Evolutionary conservation across 805 yeast species (phyloP), one percentile per base, ranked within the genome.

Genomic region (Metschnikowia baotianmanensis): DNA sequence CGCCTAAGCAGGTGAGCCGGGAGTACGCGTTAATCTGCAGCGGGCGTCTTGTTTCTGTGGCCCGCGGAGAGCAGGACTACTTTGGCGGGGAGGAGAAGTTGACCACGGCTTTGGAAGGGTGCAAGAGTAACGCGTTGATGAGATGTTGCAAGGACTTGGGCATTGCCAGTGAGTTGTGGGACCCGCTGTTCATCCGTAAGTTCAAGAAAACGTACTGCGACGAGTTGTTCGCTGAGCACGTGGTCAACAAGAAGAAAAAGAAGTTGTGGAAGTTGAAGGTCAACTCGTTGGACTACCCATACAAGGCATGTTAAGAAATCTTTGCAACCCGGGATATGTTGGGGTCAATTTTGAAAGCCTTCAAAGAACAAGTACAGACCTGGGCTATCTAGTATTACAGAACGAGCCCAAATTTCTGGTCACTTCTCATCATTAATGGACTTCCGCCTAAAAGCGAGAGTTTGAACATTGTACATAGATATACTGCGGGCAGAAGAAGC

Each of bases 131-230:
- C 59, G 97, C 98, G 0, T 68, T 93, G 60, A 91, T 93, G 98
- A 77, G 99, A 60, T 90, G 98, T 57, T 93, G 99, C 65, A 93
- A 93, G 61, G 99, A 93, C 65, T 72, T 93, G 55, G 98, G 98
- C 4, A 84, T 93, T 50, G 99, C 97, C 1, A 85, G 95, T 42
- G 99, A 93, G 58, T 72, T 93, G 36, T 93, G 99, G 99, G 99
- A 93, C 60, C 99, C 99, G 2, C 69, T 80, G 30, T 93, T 91
- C 54, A 89, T 93, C 47, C 45, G 62, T 8, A 51, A 55, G 23
- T 69, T 70, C 67, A 69, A 69, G 47, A 57, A 58, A 44, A 56
- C 59, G 46, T 48, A 59, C 50, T 88, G 97, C 62, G 90, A 83
- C 42, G 89, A 87, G 51, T 78, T 82, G 45, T 88, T 86, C 63